Percentiles rank a stretch among this genome's conserved stretches.
phyloP scores from a whole-genome alignment of 371 early-diverging fungal species.

The Apophysomyces variabilis region DNA sequence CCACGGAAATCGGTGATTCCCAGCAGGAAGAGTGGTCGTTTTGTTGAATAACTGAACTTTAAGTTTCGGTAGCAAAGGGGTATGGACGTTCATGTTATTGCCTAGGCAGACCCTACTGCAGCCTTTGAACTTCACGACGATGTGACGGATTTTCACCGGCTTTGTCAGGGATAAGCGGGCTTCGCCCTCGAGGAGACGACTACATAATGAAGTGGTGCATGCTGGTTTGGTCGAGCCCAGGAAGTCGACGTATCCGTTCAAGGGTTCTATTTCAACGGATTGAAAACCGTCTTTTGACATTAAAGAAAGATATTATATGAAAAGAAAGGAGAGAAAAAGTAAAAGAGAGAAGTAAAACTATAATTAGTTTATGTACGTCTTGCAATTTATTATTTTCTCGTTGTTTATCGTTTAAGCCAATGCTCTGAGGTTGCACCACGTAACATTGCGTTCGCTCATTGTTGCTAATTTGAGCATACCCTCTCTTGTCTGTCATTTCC shows the following conservation, averaged over 20 bases:
- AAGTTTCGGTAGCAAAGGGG: slow-evolving; percentile 37
- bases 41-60: slow-evolving; percentile 35
- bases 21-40: slow-evolving; percentile 28
- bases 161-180: slow-evolving; percentile 31
- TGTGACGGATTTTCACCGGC: slow-evolving; percentile 41
- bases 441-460: slow-evolving; percentile 8
- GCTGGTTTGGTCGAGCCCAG: slow-evolving; percentile 37
- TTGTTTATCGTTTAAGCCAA: slow-evolving; percentile 1
- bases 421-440: slow-evolving; percentile 6
- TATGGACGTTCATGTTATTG: slow-evolving; percentile 18
- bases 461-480: slow-evolving; percentile 7
- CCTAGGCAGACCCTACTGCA: slow-evolving; percentile 27
- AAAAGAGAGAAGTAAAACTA: slow-evolving; percentile 6
- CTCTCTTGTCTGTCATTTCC: not conserved
- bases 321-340: slow-evolving; percentile 8
- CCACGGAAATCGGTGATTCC: slow-evolving; percentile 43
- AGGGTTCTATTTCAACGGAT: slow-evolving; percentile 44
- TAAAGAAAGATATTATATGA: slow-evolving; percentile 9
- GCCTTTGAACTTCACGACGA: slow-evolving; percentile 52
- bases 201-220: slow-evolving; percentile 9
- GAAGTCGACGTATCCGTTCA: slow-evolving; percentile 40
- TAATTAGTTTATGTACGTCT: not conserved
- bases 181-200: slow-evolving; percentile 36
- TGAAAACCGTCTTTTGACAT: slow-evolving; percentile 47
- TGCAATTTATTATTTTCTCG: slow-evolving; percentile 6